These are phyloP conservation scores for Euphorbia neoarborescens DNA, from an alignment of 441 rosid species.

Conservation along the genomic window DNA sequence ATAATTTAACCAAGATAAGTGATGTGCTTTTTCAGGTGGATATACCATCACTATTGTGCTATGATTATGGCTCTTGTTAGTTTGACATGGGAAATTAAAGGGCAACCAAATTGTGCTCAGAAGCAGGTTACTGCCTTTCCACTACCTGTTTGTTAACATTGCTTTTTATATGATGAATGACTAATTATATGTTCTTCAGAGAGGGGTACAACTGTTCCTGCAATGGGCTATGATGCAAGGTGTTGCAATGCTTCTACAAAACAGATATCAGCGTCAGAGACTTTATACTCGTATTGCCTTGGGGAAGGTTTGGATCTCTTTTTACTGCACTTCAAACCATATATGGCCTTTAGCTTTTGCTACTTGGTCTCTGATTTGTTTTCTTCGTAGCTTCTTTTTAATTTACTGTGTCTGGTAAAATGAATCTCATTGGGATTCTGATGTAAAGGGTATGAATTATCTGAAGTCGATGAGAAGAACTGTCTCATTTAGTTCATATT, in stretches of 20 bases:
- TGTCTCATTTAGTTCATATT: conserved; percentile 1
- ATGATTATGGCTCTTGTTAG: conserved; percentile 93
- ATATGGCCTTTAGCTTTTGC: background rate
- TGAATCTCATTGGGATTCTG: conserved; percentile 4
- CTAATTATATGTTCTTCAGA: conserved; percentile 40
- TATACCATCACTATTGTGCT: conserved; percentile 93
- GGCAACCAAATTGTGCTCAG: conserved; percentile 85
- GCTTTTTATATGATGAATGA: conserved; percentile 16
- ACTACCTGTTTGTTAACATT: conserved; percentile 12
- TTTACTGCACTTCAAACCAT: conserved; percentile 2
- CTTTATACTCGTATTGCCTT: conserved; percentile 92
- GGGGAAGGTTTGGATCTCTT: conserved; percentile 57
- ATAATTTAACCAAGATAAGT: conserved; percentile 11
- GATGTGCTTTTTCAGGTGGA: conserved; percentile 67
- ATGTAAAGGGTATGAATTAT: background rate
- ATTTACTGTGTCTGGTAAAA: background rate
- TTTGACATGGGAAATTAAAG: conserved; percentile 96
- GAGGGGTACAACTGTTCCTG: conserved; percentile 91
- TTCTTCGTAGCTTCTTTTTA: background rate
- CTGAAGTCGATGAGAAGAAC: background rate
- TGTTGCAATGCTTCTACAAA: conserved; percentile 94
- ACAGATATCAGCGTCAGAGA: conserved; percentile 95
- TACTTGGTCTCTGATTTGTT: conserved; percentile 1
- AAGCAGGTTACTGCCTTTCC: conserved; percentile 58
- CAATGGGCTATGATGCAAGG: conserved; percentile 99